Evolutionary conservation across 2,329 filamentous ascomycete genomes (phyloP).

Genomic region (Microsporum ferrugineum): DNA sequence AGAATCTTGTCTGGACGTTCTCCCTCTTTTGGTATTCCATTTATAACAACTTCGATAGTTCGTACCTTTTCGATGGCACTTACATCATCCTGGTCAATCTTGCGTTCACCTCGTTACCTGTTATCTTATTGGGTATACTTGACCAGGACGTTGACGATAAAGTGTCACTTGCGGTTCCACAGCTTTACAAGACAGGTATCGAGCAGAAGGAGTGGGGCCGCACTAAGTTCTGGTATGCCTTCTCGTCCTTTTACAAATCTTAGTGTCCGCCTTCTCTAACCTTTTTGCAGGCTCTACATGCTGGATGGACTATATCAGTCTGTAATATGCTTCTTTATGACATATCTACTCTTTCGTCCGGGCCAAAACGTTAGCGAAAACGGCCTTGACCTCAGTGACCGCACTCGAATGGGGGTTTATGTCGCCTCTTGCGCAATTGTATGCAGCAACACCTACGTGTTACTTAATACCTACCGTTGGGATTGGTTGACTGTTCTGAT

Average conservation of each 20-base stretch:
- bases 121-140: constrained; percentile 90
- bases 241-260: not conserved
- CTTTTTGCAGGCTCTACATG: constrained; percentile 67
- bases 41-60: constrained; percentile 90
- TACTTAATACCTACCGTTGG: constrained; percentile 96
- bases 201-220: constrained; percentile 95
- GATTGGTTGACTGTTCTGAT: constrained; percentile 90
- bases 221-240: constrained; percentile 79
- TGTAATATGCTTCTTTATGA: constrained; percentile 83
- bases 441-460: constrained; percentile 84
- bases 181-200: constrained; percentile 90
- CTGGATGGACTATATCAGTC: constrained; percentile 89
- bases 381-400: constrained; percentile 66
- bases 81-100: constrained; percentile 96
- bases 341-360: constrained; percentile 64
- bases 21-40: constrained; percentile 96
- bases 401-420: constrained; percentile 74
- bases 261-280: constrained; percentile 6
- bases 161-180: constrained; percentile 85
- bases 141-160: constrained; percentile 94
- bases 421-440: constrained; percentile 74
- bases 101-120: constrained; percentile 87
- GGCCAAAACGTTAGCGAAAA: constrained; percentile 59
- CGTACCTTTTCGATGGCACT: constrained; percentile 93
- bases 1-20: constrained; percentile 96